phyloP scores from a whole-genome alignment of 495 filamentous ascomycete species.

The Collariella sp. region DNA sequence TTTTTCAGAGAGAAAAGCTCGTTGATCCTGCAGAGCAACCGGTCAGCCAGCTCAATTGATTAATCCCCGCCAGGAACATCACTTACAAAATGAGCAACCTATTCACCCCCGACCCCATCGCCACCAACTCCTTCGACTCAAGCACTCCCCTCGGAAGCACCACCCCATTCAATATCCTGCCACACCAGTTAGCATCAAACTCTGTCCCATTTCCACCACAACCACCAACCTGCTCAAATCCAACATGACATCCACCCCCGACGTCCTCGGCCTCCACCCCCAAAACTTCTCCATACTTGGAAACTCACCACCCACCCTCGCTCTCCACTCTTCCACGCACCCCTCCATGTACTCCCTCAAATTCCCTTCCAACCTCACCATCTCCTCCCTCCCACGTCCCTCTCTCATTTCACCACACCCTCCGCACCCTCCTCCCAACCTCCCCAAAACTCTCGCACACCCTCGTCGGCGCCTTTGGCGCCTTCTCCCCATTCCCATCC shows the following conservation, averaged over 20 bases:
- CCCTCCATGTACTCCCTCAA: conserved; percentile 13
- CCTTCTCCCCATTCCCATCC: background rate
- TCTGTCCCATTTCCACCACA: background rate
- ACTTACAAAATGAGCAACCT: conserved; percentile 15
- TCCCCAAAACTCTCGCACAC: conserved; percentile 14
- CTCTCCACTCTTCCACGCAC: conserved; percentile 6
- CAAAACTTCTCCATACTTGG: conserved; percentile 12
- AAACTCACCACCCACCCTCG: conserved; percentile 3
- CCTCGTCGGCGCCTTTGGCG: conserved; percentile 1
- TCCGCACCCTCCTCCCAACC: conserved; percentile 2
- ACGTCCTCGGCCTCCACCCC: conserved; percentile 7
- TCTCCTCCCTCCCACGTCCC: conserved; percentile 4
- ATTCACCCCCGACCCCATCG: background rate
- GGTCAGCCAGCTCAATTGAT: background rate
- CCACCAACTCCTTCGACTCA: background rate
- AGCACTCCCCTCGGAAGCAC: background rate
- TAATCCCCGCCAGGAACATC: background rate
- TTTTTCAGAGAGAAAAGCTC: conserved; percentile 20
- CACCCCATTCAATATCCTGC: conserved; percentile 5
- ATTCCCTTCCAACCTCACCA: background rate
- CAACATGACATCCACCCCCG: conserved; percentile 9
- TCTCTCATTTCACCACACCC: too few species aligned
- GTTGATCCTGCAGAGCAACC: conserved; percentile 4
- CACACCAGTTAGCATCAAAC: background rate
- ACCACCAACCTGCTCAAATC: background rate